Conservation (phyloP, 164 flowering plant genomes). For the Vitis rupestris region DNA sequence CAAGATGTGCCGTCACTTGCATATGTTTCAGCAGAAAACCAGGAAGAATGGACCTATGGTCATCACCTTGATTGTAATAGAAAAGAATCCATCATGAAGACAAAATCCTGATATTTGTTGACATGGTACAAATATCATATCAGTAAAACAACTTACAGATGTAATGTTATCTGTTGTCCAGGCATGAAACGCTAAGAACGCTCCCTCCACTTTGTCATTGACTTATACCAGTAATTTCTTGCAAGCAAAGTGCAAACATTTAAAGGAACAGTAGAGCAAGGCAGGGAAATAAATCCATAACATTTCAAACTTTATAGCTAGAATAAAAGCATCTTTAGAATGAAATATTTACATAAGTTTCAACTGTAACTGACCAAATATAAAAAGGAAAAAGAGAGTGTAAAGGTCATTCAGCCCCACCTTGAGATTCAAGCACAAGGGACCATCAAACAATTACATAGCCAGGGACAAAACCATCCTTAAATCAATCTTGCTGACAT, state of each 20-base stretch:
- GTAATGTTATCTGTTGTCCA: background rate
- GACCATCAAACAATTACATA: background rate
- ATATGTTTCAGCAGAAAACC: no score
- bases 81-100: background rate
- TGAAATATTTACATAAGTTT: background rate
- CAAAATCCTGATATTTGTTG: background rate
- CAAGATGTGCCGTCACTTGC: no score
- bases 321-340: background rate
- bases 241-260: slow-evolving; percentile 4
- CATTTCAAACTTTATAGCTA: background rate
- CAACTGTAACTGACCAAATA: background rate
- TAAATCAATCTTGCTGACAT: slow-evolving; percentile 5
- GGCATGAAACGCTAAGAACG: background rate
- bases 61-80: background rate
- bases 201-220: background rate
- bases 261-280: background rate
- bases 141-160: slow-evolving; percentile 3
- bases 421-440: background rate
- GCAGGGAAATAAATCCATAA: background rate
- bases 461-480: background rate
- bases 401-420: slow-evolving; percentile 1
- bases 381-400: background rate
- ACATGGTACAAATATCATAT: background rate
- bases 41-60: no score
- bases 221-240: slow-evolving; percentile 9